Evolutionary conservation across 2,329 filamentous ascomycete species (phyloP).

Genomic region (Fusarium irregulare): DNA sequence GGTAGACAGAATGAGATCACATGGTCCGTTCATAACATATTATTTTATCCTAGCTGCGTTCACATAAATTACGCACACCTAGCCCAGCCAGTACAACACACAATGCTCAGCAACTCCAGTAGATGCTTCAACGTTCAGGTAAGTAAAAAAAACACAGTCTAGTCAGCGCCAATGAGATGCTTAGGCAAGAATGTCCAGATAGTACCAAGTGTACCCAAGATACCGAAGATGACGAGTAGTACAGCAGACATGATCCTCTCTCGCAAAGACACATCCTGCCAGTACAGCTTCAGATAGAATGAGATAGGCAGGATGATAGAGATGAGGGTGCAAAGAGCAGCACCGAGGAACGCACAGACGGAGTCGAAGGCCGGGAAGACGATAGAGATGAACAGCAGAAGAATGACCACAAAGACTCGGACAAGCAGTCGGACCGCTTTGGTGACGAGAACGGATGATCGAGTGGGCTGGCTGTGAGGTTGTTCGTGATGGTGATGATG

Average conservation of each 20-base stretch:
- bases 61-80: background rate
- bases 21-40: slow-evolving; percentile 7
- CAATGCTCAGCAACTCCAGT: slow-evolving; percentile 17
- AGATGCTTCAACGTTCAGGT: slow-evolving; percentile 13
- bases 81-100: background rate
- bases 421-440: slow-evolving; percentile 66
- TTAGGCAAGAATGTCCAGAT: slow-evolving; percentile 90
- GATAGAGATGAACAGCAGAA: slow-evolving; percentile 80
- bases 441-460: slow-evolving; percentile 57
- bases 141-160: background rate
- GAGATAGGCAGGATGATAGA: slow-evolving; percentile 89
- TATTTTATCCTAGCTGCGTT: slow-evolving; percentile 16
- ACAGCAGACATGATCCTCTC: slow-evolving; percentile 76
- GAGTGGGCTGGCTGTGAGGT: slow-evolving; percentile 45
- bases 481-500: slow-evolving; percentile 52
- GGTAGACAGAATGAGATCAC: background rate
- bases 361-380: slow-evolving; percentile 82
- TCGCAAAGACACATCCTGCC: slow-evolving; percentile 70
- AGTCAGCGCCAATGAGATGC: slow-evolving; percentile 70
- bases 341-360: slow-evolving; percentile 92
- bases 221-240: slow-evolving; percentile 75
- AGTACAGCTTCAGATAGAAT: slow-evolving; percentile 93
- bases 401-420: slow-evolving; percentile 72
- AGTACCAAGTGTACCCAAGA: slow-evolving; percentile 81
- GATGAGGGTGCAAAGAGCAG: slow-evolving; percentile 90